A percentile compares a stretch with the other conserved stretches of the same genome.
These are phyloP conservation scores for Conringia planisiliqua DNA, from an alignment of 345 rosid species.

Conservation along the genomic window DNA sequence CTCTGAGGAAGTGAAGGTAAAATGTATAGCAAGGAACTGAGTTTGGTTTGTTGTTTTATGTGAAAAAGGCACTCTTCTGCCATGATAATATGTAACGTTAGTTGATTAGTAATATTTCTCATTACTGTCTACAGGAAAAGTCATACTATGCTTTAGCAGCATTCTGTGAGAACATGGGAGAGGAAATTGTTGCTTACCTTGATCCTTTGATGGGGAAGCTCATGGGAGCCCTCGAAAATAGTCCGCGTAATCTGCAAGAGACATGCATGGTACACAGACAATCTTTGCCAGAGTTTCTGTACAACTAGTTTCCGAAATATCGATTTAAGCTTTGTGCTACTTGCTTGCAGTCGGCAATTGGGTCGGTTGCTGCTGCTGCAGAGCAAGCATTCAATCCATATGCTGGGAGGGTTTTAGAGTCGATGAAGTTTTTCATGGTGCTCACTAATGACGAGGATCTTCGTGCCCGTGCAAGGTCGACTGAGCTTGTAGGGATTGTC, in stretches of 20 bases:
- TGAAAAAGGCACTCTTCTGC: neutral
- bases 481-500: constrained; percentile 98
- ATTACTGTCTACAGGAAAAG: constrained; percentile 60
- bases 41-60: neutral
- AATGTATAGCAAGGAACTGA: neutral
- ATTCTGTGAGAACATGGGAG: constrained; percentile 98
- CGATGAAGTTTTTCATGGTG: constrained; percentile 91
- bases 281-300: constrained; percentile 1
- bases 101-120: neutral
- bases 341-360: constrained; percentile 86
- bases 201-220: constrained; percentile 92
- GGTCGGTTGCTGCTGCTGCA: constrained; percentile 97
- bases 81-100: neutral
- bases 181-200: constrained; percentile 85
- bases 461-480: constrained; percentile 90
- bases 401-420: constrained; percentile 88
- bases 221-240: constrained; percentile 71
- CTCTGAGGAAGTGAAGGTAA: constrained; percentile 97
- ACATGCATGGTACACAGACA: constrained; percentile 82
- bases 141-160: constrained; percentile 99
- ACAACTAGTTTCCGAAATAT: neutral
- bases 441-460: constrained; percentile 89
- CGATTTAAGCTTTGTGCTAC: constrained; percentile 7
- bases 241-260: constrained; percentile 92
- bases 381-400: constrained; percentile 96